Base-by-base conservation (phyloP, 208 protist genomes). In the Trypanosoma congolense region DNA sequence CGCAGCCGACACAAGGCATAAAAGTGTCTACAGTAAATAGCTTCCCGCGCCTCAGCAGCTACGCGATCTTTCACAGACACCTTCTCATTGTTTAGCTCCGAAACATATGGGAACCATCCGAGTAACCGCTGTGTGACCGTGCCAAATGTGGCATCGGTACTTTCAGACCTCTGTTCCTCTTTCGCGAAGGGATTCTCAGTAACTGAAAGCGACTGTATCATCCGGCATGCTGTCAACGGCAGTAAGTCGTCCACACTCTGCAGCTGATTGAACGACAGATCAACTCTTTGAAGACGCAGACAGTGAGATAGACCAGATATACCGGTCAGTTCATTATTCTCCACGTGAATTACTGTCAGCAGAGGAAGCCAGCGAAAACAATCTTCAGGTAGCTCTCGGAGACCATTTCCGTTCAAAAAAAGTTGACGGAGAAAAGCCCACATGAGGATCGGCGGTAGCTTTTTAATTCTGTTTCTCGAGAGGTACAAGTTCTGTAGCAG, bases 251-350 rank as follows among this genome's bases (percentile, higher is more conserved):
- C 46, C 9, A 76, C 24, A 9, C 36, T 44, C 0, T 42, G 28
- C 5, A 95, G 61, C n/a, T 52, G 51, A 55, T 95, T 95, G 42
- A 75, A 65, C 2, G 83, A 61, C 8, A 95, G 36, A 36, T 75
- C 79, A 9, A 91, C 38, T 1, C 47, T 63, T n/a, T 49, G 56
- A 33, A 95, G 64, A 2, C 85, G 82, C 4, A 61, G 57, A 50
- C 84, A 92, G 40, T 70, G 49, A 6, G 33, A 45, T 19, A 95
- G 44, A 0, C 84, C 88, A 0, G 70, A 69, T 9, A 95, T 56
- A 54, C 72, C 51, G 4, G 5, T 38, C n/a, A 95, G 47, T 6
- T 48, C 44, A 55, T 95, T 95, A 18, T 77, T 74, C 43, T 95
- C 83, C 1, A 67, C 64, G 56, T 95, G 81, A 26, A 95, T 42